Evolutionary conservation across 139 green algal genomes (phyloP).

Genomic region (Chlorella vulgaris): DNA sequence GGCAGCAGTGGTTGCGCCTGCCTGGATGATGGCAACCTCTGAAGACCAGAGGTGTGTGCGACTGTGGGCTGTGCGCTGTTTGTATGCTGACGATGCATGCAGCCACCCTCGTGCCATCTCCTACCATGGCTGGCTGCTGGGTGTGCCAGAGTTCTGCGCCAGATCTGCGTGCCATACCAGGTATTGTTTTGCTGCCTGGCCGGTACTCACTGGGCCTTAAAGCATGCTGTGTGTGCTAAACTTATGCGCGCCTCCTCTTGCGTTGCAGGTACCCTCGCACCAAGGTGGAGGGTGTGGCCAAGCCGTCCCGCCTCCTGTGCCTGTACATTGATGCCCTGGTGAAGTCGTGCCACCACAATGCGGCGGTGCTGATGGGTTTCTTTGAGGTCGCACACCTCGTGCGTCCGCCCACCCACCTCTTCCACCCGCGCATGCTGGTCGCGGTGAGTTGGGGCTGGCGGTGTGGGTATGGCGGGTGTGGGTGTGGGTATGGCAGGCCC

Average conservation of each 20-base stretch:
- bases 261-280: conserved; percentile 17
- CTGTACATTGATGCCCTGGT: conserved; percentile 1
- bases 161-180: background rate
- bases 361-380: background rate
- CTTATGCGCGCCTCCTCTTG: background rate
- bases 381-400: conserved; percentile 8
- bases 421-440: conserved; percentile 17
- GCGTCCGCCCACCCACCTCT: conserved; percentile 2
- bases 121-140: too few relatives aligned
- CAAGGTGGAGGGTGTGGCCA: background rate
- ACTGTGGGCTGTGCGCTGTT: background rate
- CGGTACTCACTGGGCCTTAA: background rate
- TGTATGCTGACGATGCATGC: background rate
- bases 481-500: too few relatives aligned
- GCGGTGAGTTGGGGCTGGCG: conserved; percentile 19
- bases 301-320: background rate
- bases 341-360: conserved; percentile 8
- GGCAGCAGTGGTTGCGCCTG: background rate
- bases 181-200: background rate
- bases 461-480: too few relatives aligned
- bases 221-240: background rate
- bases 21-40: background rate
- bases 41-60: conserved; percentile 1
- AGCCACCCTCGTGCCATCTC: too few relatives aligned
- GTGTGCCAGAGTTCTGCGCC: too few relatives aligned